Base-by-base conservation (phyloP, 192 early-diverging fungal genomes). In the Gonapodya sp. region DNA sequence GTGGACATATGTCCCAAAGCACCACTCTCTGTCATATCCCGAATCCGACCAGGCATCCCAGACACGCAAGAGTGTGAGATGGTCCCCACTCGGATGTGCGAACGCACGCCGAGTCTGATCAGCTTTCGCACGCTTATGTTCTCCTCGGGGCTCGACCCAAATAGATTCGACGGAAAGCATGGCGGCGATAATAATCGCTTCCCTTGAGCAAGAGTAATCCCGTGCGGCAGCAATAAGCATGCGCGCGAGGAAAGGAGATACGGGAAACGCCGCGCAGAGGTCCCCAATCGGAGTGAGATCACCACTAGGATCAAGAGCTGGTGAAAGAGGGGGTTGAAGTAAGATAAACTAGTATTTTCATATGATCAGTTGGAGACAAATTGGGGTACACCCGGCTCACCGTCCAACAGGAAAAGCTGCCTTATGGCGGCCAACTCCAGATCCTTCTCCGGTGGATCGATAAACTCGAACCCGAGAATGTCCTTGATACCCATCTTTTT, bases 401-500 rank as follows among this genome's bases (percentile, higher is more conserved):
- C 46, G 8, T 83, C 83, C 0, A 92, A 80, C 18, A 83, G 83
- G 75, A 83, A 91, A 8, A 92, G 84, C 36, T 85, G 84, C 75
- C 84, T 84, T 2, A 86, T 80, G 0, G 88, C 89, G 16, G 77
- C 81, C 1, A 83, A 31, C 8, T 90, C 79, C 64, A 86, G 83
- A 30, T 84, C 80, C 1, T 81, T 79, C 78, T 89, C 85, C 8
- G 91, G 91, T 34, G 86, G 83, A 82, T 90, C 89, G 79, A 92
- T 87, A 72, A 92, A 92, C 35, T 91, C 89, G 83, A 92, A 92
- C 36, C 84, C 84, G 0, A 90, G 36, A n/a, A 91, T 80, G 82
- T 91, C 85, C 30, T 87, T 37, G 46, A 92, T 87, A n/a, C 87
- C 88, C 81, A 92, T 86, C 33, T 80, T 83, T 81, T 89, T 88